A percentile compares a stretch with the other conserved stretches of the same genome.
Evolutionary conservation across 371 early-diverging fungal species (phyloP).

Genomic region (Mortierella sp.): DNA sequence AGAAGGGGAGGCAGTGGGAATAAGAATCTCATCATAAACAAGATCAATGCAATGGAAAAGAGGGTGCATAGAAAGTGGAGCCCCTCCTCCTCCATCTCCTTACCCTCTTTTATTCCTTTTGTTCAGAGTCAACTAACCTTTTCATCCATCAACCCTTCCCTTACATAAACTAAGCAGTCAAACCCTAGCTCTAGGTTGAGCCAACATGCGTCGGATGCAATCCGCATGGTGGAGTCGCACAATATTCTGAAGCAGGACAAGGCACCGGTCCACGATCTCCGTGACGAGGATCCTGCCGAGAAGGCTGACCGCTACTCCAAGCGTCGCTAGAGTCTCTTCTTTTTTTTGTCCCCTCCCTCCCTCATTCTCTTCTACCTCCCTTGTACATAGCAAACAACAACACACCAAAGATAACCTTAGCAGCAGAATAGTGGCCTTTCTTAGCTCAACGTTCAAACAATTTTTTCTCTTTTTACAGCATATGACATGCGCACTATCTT

Average conservation of each 20-base stretch:
- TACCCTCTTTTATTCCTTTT: not conserved
- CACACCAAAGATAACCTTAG: too few relatives aligned
- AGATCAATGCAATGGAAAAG: not conserved
- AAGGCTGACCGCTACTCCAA: slow-evolving; percentile 9
- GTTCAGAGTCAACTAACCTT: not conserved
- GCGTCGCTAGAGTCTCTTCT: slow-evolving; percentile 4
- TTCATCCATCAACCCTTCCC: not conserved
- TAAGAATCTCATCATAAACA: too few relatives aligned
- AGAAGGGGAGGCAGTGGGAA: not conserved
- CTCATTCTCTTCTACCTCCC: not conserved
- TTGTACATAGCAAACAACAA: not conserved
- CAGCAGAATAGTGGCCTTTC: too few relatives aligned
- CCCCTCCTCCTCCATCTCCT: not conserved
- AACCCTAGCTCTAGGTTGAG: slow-evolving; percentile 18
- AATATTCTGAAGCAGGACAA: slow-evolving; percentile 45
- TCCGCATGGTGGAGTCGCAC: slow-evolving; percentile 49
- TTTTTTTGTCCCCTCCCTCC: not conserved
- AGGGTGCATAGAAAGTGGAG: not conserved
- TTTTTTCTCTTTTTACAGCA: too few relatives aligned
- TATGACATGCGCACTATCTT: too few relatives aligned
- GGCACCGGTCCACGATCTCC: slow-evolving; percentile 33
- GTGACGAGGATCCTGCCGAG: slow-evolving; percentile 30
- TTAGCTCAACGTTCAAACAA: too few relatives aligned
- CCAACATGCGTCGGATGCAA: slow-evolving; percentile 44
- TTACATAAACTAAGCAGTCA: not conserved